These are phyloP conservation scores for Phytophthora chlamydospora DNA, from an alignment of 352 stramenopile genomes.

Conservation along the genomic window DNA sequence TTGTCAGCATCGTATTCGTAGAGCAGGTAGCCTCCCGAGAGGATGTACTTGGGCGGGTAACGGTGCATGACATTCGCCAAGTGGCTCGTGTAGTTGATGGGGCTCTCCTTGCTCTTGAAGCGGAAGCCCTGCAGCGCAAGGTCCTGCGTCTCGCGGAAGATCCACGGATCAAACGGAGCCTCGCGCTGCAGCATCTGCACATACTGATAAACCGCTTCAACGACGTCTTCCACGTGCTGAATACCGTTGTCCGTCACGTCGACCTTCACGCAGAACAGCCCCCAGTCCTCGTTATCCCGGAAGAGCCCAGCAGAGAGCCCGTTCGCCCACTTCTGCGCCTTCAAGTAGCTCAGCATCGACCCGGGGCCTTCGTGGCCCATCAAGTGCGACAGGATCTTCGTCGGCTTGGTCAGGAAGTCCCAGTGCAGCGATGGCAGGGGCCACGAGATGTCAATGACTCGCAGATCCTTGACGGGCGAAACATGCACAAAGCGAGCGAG, in stretches of 20 bases:
- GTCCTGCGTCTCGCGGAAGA: constrained; percentile 72
- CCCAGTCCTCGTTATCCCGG: constrained; percentile 76
- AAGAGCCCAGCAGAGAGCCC: constrained; percentile 67
- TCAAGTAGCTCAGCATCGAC: constrained; percentile 94
- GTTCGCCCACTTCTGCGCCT: constrained; percentile 80
- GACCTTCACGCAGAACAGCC: constrained; percentile 70
- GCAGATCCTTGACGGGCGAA: constrained; percentile 68
- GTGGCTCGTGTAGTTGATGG: constrained; percentile 74
- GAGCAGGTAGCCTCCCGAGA: constrained; percentile 65
- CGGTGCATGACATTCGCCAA: constrained; percentile 73
- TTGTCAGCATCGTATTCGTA: constrained; percentile 69
- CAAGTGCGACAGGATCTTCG: constrained; percentile 91
- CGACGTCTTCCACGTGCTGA: constrained; percentile 62
- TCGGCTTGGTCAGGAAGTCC: constrained; percentile 70
- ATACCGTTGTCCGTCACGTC: constrained; percentile 74
- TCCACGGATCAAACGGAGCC: constrained; percentile 58
- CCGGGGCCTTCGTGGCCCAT: constrained; percentile 94
- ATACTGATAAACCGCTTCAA: constrained; percentile 72
- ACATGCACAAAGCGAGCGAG: constrained; percentile 61
- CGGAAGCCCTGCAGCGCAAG: constrained; percentile 65
- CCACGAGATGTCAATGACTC: constrained; percentile 79
- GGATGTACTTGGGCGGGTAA: constrained; percentile 63
- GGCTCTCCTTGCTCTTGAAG: constrained; percentile 84
- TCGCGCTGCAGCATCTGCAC: constrained; percentile 54
- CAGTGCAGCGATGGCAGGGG: constrained; percentile 60